Base-by-base conservation (phyloP, 2,329 filamentous ascomycete species). In the Aspergillus neoniger region DNA sequence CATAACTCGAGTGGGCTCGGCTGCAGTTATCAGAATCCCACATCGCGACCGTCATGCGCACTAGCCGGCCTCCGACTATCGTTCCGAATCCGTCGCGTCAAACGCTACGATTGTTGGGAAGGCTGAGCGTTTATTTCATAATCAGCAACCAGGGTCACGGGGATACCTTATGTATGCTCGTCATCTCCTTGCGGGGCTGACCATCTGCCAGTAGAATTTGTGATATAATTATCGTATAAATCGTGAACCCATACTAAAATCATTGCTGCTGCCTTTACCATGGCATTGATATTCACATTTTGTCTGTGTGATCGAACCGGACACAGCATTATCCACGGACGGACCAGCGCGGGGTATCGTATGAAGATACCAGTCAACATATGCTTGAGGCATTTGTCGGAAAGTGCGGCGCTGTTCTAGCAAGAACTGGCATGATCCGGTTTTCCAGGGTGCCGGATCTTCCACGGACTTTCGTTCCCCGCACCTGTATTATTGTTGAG, bases 241-340 rank as follows among this genome's bases (percentile, higher is more conserved):
- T 30, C n/a, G 9, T 25, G 32, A 8, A 38, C 44, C 15, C 48
- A 39, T 21, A 38, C 47, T 19, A 57, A 17, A 2, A 43, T 54
- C 30, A 59, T 44, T 17, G 28, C 41, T 9, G 12, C 41, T 9
- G 14, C 41, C 25, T 51, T 47, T 41, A 30, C 32, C 25, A 28
- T 44, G 15, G 8, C 10, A 12, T 30, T 15, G 9, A 57, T 9
- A 28, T 39, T 32, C 4, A 25, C 9, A 5, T 19, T 17, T n/a
- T 15, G 3, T 19, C 15, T 9, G 25, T 28, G 15, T 28, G 55
- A 15, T 50, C 15, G 14, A 25, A 32, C 9, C 60, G 55, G 12
- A 63, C 66, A 2, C 74, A 73, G 56, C 71, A 73, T 15, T n/a
- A 63, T 63, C 0, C 75, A 78, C 1, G 74, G 69, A 30, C 76